These are phyloP conservation scores for Coriaria nepalensis DNA, from an alignment of 306 rosid genomes.

Conservation along the genomic window DNA sequence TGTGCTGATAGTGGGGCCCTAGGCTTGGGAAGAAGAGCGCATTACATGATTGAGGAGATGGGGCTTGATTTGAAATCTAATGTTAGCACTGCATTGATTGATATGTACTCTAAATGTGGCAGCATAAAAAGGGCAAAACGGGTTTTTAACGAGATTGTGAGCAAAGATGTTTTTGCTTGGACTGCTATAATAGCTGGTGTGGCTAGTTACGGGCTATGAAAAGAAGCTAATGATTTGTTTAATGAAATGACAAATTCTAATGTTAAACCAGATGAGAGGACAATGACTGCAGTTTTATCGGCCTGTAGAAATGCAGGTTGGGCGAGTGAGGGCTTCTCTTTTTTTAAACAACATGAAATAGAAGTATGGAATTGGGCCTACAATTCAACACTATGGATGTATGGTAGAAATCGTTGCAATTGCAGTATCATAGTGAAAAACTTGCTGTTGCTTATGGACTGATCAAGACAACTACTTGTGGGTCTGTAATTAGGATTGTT, in stretches of 20 bases:
- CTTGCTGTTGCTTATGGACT: slow-evolving; percentile 31
- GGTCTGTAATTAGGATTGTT: slow-evolving; percentile 18
- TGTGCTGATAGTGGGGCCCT: slow-evolving; percentile 38
- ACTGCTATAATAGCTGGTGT: slow-evolving; percentile 40
- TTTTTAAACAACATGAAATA: slow-evolving; percentile 19
- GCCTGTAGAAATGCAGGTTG: slow-evolving; percentile 36
- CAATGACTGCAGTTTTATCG: slow-evolving; percentile 31
- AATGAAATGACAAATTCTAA: slow-evolving; percentile 19
- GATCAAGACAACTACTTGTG: not conserved
- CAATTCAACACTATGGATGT: slow-evolving; percentile 43
- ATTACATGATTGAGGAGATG: slow-evolving; percentile 19
- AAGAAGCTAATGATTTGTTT: slow-evolving; percentile 34
- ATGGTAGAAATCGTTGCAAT: slow-evolving; percentile 28
- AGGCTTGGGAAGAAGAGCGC: slow-evolving; percentile 31
- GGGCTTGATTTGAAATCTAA: slow-evolving; percentile 8
- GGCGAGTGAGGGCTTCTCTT: slow-evolving; percentile 19
- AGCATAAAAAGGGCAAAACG: slow-evolving; percentile 28
- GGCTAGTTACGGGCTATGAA: slow-evolving; percentile 43
- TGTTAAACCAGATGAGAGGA: slow-evolving; percentile 33
- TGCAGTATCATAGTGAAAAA: slow-evolving; percentile 40
- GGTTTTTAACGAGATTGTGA: slow-evolving; percentile 21
- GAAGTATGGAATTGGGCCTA: slow-evolving; percentile 26
- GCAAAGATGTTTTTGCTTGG: slow-evolving; percentile 36
- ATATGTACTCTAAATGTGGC: slow-evolving; percentile 47
- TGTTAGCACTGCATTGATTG: slow-evolving; percentile 35